phyloP scores from a whole-genome alignment of 2,329 filamentous ascomycete species.

The Pseudogymnoascus pannorum region DNA sequence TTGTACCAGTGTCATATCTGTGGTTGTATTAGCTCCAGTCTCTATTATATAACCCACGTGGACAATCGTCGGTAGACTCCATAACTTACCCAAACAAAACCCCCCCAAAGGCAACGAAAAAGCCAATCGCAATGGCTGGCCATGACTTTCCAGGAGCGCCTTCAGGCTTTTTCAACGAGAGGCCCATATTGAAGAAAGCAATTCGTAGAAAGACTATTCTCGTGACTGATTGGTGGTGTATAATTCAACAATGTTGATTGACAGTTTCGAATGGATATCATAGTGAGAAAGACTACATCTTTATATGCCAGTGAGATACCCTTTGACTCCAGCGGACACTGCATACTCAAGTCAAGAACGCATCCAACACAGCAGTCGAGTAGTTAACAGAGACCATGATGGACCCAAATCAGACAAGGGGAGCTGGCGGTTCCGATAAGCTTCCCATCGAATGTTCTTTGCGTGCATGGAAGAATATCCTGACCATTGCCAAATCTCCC shows the following conservation, averaged over 20 bases:
- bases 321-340: not conserved
- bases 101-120: slow-evolving; percentile 52
- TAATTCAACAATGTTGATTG: not conserved
- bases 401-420: no score
- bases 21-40: slow-evolving; percentile 23
- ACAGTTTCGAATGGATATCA: not conserved
- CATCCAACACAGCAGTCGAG: not conserved
- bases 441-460: not conserved
- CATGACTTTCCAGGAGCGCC: slow-evolving; percentile 11
- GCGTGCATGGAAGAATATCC: not conserved
- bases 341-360: not conserved
- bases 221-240: not conserved
- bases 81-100: slow-evolving; percentile 24
- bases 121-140: slow-evolving; percentile 35
- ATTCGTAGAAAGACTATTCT: not conserved
- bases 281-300: not conserved
- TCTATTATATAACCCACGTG: slow-evolving; percentile 19
- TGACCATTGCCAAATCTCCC: not conserved
- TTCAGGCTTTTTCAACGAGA: slow-evolving; percentile 11
- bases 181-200: slow-evolving; percentile 8
- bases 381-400: not conserved
- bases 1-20: slow-evolving; percentile 52
- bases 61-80: slow-evolving; percentile 25
- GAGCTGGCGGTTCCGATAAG: no score
- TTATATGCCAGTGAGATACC: not conserved